These are phyloP conservation scores for Chaetomidium leptoderma DNA, from an alignment of 495 filamentous ascomycete species.

Conservation along the genomic window DNA sequence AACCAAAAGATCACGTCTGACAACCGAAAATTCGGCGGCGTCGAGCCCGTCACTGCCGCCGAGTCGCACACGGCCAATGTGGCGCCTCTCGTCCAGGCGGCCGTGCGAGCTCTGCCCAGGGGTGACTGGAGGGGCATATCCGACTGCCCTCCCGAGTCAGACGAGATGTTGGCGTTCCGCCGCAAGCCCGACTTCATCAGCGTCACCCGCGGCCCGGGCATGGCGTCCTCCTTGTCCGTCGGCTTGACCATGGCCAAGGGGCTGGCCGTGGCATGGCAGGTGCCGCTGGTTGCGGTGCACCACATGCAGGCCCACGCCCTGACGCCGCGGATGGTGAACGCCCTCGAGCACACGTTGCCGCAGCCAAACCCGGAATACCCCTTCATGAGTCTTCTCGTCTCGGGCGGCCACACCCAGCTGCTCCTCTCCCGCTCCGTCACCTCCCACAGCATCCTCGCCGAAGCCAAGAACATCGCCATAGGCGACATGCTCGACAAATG, in stretches of 20 bases:
- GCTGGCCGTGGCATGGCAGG: constrained; percentile 73
- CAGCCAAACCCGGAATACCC: constrained; percentile 57
- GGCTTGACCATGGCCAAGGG: constrained; percentile 87
- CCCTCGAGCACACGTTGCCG: constrained; percentile 40
- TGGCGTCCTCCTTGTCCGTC: constrained; percentile 66
- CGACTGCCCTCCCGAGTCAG: neutral
- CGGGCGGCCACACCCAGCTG: constrained; percentile 87
- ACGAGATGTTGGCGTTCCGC: constrained; percentile 18
- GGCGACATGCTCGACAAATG: constrained; percentile 84
- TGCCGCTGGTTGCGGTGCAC: constrained; percentile 79
- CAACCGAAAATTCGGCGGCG: constrained; percentile 63
- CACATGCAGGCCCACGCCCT: constrained; percentile 97
- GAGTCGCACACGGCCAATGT: constrained; percentile 68
- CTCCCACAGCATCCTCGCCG: constrained; percentile 67
- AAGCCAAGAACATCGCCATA: constrained; percentile 68
- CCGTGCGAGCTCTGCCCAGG: constrained; percentile 47
- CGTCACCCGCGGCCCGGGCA: constrained; percentile 86
- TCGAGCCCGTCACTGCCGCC: constrained; percentile 71
- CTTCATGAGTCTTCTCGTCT: constrained; percentile 85
- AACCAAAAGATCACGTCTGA: constrained; percentile 79
- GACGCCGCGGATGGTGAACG: constrained; percentile 74
- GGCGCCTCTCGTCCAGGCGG: constrained; percentile 59
- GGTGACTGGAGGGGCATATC: neutral
- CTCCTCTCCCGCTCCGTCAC: constrained; percentile 60
- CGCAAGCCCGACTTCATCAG: constrained; percentile 72